Evolutionary conservation across 2,329 filamentous ascomycete genomes (phyloP).

Genomic region (Sporothrix brasiliensis): DNA sequence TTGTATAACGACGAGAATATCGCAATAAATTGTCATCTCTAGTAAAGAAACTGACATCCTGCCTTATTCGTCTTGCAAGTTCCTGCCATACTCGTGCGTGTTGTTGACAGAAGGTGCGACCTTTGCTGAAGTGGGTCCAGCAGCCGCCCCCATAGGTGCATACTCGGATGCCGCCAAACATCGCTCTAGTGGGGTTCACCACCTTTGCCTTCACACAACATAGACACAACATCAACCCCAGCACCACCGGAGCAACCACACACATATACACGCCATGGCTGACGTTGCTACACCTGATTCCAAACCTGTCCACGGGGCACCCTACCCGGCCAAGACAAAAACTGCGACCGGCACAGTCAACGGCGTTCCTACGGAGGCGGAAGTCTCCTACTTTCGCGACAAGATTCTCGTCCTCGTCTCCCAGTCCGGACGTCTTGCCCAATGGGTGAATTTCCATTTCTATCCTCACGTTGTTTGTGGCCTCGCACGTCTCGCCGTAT

Average conservation of each 20-base stretch:
- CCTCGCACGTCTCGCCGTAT: neutral
- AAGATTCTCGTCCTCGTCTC: slow-evolving; percentile 89
- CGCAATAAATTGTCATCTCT: no score
- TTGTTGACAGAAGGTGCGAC: slow-evolving; percentile 8
- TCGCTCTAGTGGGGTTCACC: slow-evolving; percentile 22
- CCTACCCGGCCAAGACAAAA: slow-evolving; percentile 59
- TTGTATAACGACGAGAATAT: no score
- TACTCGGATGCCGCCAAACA: neutral
- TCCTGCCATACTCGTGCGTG: neutral
- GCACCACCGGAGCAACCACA: neutral
- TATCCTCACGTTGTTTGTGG: neutral
- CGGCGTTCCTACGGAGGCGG: slow-evolving; percentile 71
- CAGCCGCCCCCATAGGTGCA: neutral
- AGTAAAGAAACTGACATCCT: no score
- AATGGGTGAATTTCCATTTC: slow-evolving; percentile 71
- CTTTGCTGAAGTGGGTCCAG: neutral
- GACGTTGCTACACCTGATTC: neutral
- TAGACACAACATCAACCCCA: neutral
- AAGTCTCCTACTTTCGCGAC: slow-evolving; percentile 76
- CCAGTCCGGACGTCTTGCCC: slow-evolving; percentile 80
- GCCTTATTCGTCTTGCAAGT: no score
- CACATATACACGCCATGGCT: neutral
- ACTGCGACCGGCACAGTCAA: slow-evolving; percentile 65
- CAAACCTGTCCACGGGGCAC: slow-evolving; percentile 48
- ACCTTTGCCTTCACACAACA: neutral